Conservation (phyloP, 306 rosid genomes). For the Gleditsia sinensis region DNA sequence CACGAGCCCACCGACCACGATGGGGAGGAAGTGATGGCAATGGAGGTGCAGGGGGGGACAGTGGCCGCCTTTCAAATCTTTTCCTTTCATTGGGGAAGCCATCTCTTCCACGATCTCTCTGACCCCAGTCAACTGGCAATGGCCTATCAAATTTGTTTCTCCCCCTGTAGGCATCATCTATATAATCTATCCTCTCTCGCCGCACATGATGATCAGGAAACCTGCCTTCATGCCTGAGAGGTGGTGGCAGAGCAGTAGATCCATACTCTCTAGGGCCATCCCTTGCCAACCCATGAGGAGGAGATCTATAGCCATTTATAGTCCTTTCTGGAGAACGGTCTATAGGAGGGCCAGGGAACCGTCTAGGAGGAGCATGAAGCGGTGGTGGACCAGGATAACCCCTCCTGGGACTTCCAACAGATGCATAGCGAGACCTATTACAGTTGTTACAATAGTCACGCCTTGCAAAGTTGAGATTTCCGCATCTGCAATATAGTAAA, state of each 20-base stretch:
- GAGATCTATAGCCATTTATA: slow-evolving; percentile 73
- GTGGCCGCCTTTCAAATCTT: slow-evolving; percentile 76
- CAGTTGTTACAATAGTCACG: slow-evolving; percentile 88
- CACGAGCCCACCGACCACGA: slow-evolving; percentile 65
- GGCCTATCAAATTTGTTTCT: slow-evolving; percentile 81
- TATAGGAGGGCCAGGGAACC: slow-evolving; percentile 69
- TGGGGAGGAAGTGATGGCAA: slow-evolving; percentile 50
- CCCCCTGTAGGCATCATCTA: slow-evolving; percentile 73
- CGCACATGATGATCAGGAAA: slow-evolving; percentile 61
- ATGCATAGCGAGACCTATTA: slow-evolving; percentile 66
- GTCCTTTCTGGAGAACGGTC: slow-evolving; percentile 80
- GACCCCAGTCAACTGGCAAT: slow-evolving; percentile 66
- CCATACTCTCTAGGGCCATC: slow-evolving; percentile 76
- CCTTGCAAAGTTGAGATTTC: slow-evolving; percentile 92
- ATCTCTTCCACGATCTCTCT: slow-evolving; percentile 76
- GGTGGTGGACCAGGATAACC: slow-evolving; percentile 64
- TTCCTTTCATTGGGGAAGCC: slow-evolving; percentile 63
- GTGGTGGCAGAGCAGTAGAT: slow-evolving; percentile 65
- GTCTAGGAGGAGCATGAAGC: slow-evolving; percentile 68
- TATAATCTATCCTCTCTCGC: slow-evolving; percentile 63
- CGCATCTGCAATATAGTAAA: slow-evolving; percentile 61
- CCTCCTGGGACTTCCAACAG: slow-evolving; percentile 82
- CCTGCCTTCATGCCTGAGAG: slow-evolving; percentile 72
- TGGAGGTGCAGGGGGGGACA: slow-evolving; percentile 62
- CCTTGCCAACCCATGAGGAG: slow-evolving; percentile 83